phyloP scores from a whole-genome alignment of 2,329 filamentous ascomycete species.

The Nannizziopsis barbatae region DNA sequence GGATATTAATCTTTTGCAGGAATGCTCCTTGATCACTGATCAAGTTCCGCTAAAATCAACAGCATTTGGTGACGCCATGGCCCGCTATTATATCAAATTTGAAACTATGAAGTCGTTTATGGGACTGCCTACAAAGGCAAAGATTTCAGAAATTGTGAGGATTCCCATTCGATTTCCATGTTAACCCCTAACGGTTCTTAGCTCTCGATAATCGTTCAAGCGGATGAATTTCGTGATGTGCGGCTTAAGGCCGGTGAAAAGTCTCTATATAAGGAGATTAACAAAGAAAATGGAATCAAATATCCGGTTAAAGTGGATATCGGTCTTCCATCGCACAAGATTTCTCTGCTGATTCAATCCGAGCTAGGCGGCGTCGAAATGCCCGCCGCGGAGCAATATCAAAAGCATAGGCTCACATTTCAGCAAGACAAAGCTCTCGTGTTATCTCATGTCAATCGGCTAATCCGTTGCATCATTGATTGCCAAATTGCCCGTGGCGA shows the following conservation, averaged over 20 bases:
- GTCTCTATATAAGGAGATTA: conserved; percentile 57
- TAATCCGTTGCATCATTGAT: conserved; percentile 66
- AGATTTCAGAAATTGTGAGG: conserved; percentile 57
- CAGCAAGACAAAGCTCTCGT: conserved; percentile 51
- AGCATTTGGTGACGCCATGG: conserved; percentile 69
- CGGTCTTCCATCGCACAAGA: conserved; percentile 57
- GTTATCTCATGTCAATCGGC: conserved; percentile 56
- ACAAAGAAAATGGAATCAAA: conserved; percentile 55
- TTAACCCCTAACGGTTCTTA: conserved; percentile 24
- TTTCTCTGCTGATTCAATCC: conserved; percentile 65
- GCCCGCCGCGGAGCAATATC: conserved; percentile 47
- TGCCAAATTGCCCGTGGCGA: conserved; percentile 56
- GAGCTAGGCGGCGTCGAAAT: conserved; percentile 57
- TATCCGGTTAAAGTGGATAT: conserved; percentile 61
- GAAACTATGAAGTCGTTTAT: conserved; percentile 66
- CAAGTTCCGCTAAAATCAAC: conserved; percentile 49
- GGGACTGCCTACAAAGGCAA: conserved; percentile 48
- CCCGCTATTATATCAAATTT: conserved; percentile 68
- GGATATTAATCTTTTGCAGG: conserved; percentile 54
- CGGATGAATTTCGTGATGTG: conserved; percentile 60
- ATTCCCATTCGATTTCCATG: not conserved
- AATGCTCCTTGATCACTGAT: conserved; percentile 46
- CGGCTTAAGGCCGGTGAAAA: conserved; percentile 62
- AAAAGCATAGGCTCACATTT: conserved; percentile 47
- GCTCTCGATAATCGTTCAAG: conserved; percentile 56